These are phyloP conservation scores for Neurospora sp. DNA, from an alignment of 495 filamentous ascomycete species.

Conservation along the genomic window DNA sequence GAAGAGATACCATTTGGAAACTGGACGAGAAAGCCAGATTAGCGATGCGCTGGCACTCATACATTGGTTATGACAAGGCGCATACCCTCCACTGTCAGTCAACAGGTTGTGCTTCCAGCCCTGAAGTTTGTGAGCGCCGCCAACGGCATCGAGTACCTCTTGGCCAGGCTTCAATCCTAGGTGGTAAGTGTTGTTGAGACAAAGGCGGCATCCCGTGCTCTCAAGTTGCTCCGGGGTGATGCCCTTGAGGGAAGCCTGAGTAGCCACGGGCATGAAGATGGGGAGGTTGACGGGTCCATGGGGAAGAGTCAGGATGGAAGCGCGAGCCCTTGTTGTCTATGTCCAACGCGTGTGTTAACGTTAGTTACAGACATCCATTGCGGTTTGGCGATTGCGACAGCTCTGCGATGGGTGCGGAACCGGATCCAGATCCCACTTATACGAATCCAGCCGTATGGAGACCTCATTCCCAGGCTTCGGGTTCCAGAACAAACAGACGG, in stretches of 20 bases:
- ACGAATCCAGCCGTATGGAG: neutral
- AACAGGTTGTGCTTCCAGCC: conserved; percentile 93
- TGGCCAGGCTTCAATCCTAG: conserved; percentile 91
- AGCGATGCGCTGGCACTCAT: neutral
- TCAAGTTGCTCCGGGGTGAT: conserved; percentile 88
- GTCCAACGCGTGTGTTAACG: neutral
- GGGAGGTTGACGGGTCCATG: conserved; percentile 86
- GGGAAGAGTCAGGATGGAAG: conserved; percentile 79
- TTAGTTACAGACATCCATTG: neutral
- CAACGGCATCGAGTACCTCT: conserved; percentile 71
- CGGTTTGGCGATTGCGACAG: neutral
- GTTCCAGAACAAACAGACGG: neutral
- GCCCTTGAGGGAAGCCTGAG: conserved; percentile 93
- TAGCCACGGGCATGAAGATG: conserved; percentile 97
- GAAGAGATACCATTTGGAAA: conserved; percentile 96
- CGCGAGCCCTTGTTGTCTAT: conserved; percentile 90
- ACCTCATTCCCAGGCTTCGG: neutral
- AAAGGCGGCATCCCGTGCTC: conserved; percentile 77
- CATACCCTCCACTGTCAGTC: conserved; percentile 95
- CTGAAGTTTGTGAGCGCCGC: conserved; percentile 87
- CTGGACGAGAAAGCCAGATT: conserved; percentile 33
- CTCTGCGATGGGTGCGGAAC: neutral
- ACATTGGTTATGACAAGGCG: conserved; percentile 4
- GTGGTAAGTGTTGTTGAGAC: conserved; percentile 96
- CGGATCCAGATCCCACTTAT: neutral